Evolutionary conservation across 176 grass and related monocot species (phyloP).

Genomic region (Rhynchospora pubera): DNA sequence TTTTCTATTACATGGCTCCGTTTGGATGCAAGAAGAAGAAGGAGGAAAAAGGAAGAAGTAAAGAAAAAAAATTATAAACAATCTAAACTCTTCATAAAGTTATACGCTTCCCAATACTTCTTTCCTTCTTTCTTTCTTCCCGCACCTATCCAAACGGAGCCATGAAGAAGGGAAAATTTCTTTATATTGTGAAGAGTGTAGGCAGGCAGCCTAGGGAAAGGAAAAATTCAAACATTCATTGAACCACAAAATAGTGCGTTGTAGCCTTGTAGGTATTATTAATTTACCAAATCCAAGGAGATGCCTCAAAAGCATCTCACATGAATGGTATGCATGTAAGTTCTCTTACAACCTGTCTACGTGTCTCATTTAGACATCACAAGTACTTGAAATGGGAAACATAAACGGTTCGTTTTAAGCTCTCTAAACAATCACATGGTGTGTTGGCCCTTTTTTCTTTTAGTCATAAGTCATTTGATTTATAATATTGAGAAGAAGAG

Average conservation of each 20-base stretch:
- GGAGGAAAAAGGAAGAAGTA: no score
- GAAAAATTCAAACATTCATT: conserved; percentile 16
- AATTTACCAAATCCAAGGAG: conserved; percentile 18
- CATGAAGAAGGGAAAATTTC: no score
- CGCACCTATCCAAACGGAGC: no score
- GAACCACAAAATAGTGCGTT: conserved; percentile 1
- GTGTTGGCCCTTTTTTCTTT: conserved; percentile 6
- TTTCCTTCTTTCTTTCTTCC: no score
- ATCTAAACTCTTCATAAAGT: no score
- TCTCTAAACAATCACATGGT: conserved; percentile 11
- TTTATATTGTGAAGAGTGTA: neutral
- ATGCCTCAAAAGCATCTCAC: conserved; percentile 22
- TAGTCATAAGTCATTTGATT: neutral
- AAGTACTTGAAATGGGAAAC: conserved; percentile 19
- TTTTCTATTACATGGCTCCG: no score
- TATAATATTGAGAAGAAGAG: neutral
- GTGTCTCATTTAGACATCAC: conserved; percentile 22
- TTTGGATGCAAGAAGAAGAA: no score
- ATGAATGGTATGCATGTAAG: conserved; percentile 20
- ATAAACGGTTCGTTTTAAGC: conserved; percentile 1
- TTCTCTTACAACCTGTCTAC: conserved; percentile 7
- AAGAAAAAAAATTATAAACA: no score
- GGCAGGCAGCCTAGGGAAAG: neutral
- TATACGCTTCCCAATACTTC: no score
- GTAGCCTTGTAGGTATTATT: neutral